A percentile compares a stretch with the other conserved stretches of the same genome.
These are phyloP conservation scores for Beta vulgaris DNA, from an alignment of 148 eudicot genomes.

Conservation along the genomic window DNA sequence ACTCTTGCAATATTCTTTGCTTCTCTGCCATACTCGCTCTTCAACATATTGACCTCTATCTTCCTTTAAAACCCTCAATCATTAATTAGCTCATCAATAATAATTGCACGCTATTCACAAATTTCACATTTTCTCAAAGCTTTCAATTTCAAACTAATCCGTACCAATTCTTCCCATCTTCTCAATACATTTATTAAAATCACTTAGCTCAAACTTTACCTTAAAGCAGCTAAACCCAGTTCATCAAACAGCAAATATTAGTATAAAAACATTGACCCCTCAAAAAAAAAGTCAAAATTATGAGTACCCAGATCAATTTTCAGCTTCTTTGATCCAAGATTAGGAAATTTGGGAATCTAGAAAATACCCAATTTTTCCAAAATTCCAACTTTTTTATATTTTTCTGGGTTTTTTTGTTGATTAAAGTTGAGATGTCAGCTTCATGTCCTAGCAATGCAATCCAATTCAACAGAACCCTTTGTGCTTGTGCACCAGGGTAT, in stretches of 20 bases:
- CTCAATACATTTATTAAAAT: not conserved
- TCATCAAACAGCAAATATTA: not conserved
- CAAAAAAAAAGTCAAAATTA: slow-evolving; percentile 9
- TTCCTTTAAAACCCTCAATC: not conserved
- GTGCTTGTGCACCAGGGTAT: slow-evolving; percentile 77
- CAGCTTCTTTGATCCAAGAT: not conserved
- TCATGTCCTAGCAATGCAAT: slow-evolving; percentile 51
- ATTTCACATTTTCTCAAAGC: not conserved
- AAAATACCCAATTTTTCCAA: not conserved
- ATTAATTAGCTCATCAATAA: not conserved
- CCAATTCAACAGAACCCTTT: slow-evolving; percentile 52
- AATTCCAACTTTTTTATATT: not conserved
- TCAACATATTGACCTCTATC: not conserved
- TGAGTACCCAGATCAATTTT: slow-evolving; percentile 25
- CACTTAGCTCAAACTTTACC: not conserved
- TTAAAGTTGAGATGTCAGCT: slow-evolving; percentile 28
- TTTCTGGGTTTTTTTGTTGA: not conserved
- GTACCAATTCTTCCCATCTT: not conserved
- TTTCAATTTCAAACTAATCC: not conserved
- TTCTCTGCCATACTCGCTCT: not conserved
- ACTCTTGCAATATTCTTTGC: slow-evolving; percentile 5
- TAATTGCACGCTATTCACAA: slow-evolving; percentile 17
- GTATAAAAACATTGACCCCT: not conserved
- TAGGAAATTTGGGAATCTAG: slow-evolving; percentile 18
- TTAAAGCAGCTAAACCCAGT: slow-evolving; percentile 21